Base-by-base conservation (phyloP, 192 early-diverging fungal species). In the Coemansia sp. region DNA sequence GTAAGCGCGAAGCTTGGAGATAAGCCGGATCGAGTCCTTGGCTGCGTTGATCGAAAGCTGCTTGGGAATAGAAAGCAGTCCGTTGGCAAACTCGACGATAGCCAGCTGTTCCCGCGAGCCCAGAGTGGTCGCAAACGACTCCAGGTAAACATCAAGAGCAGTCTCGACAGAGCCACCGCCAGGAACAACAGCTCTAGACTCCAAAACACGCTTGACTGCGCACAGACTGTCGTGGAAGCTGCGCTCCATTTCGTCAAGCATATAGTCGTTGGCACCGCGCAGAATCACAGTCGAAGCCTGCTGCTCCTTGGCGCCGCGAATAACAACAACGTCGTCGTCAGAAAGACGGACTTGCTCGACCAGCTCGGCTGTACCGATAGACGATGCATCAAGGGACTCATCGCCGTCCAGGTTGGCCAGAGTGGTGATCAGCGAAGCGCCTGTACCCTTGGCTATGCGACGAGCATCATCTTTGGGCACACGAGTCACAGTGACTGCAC, bases 241-340 rank as follows among this genome's bases (percentile, higher is more conserved):
- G 58, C 98, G 88, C 81, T 99, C 98, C 96, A 99, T 98, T 85
- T 99, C 98, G 65, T 99, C 98, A 57, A 99, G 86, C 96, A 98
- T 97, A 72, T 91, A 99, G 75, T 99, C 98, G 79, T 98, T 99
- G 55, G 98, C 96, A 35, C 98, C 98, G 70, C 98, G 96, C 74
- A 99, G 87, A 69, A 99, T 95, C 39, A 99, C 90, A 17, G 95
- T 97, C 20, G 96, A 89, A 1, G 95, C 90, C 14, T 86, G 90
- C 80, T 95, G 92, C 36, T 86, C 85, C 54, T 58, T 62, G 45
- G 82, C 78, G 9, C 74, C 82, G 76, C 94, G 94, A 72, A 99
- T 87, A 39, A 99, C 81, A 60, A 99, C 97, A 71, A 95, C 94
- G 67, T 99, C 98, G 84, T 99, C 96, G 76, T 98, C 98, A 0